Conservation (phyloP, 805 yeast species). For the Kluyveromyces nonfermentans region DNA sequence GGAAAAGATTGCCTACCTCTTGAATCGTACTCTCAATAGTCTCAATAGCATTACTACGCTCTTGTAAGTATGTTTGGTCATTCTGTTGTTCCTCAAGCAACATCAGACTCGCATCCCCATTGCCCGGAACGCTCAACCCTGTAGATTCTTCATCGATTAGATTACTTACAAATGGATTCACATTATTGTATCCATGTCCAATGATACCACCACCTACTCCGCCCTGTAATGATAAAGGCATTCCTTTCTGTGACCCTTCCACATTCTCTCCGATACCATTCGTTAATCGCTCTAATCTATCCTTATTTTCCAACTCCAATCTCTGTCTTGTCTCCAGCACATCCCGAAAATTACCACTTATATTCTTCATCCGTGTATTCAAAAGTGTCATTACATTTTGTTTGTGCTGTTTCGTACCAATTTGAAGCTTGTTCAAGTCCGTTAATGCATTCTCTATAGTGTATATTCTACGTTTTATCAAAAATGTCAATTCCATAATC, state of each 20-base stretch:
- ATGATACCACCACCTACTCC: neutral
- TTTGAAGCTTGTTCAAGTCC: conserved; percentile 47
- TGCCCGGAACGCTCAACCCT: conserved; percentile 23
- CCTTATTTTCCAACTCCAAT: conserved; percentile 69
- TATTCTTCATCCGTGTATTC: conserved; percentile 84
- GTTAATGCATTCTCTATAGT: conserved; percentile 76
- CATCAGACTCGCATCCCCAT: conserved; percentile 58
- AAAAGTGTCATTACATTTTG: conserved; percentile 80
- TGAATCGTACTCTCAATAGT: conserved; percentile 95
- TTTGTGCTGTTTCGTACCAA: conserved; percentile 65
- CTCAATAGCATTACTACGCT: conserved; percentile 84
- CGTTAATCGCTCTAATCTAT: conserved; percentile 76
- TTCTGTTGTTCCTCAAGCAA: conserved; percentile 76
- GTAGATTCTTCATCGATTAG: conserved; percentile 33
- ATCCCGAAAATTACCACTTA: conserved; percentile 81
- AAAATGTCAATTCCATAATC: conserved; percentile 82
- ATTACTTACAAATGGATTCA: conserved; percentile 34
- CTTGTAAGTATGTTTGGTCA: conserved; percentile 59
- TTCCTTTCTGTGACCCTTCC: neutral
- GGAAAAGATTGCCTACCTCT: conserved; percentile 90
- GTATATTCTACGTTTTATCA: conserved; percentile 40
- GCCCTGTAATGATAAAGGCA: neutral
- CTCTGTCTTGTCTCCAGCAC: conserved; percentile 85
- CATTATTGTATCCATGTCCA: conserved; percentile 23
- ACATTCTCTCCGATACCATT: conserved; percentile 28